Evolutionary conservation across 2,329 filamentous ascomycete genomes (phyloP).

Genomic region (Penicillium sp.): DNA sequence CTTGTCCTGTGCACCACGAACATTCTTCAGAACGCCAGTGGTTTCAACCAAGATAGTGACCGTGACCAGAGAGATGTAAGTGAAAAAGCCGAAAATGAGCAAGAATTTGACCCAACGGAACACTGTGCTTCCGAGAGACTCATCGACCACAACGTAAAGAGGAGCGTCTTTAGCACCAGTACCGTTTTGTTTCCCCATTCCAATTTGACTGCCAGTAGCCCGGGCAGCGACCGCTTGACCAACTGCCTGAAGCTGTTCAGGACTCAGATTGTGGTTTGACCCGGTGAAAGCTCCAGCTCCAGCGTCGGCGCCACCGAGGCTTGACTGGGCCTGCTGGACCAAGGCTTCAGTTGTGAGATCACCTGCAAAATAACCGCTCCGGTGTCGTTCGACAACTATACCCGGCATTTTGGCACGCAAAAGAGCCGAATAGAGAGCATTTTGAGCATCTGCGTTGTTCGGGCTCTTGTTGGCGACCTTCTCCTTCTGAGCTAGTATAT

Average conservation of each 20-base stretch:
- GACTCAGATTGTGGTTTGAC: conserved; percentile 45
- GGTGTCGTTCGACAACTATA: conserved; percentile 86
- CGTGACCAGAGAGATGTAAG: conserved; percentile 74
- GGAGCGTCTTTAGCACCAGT: conserved; percentile 76
- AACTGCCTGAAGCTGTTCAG: conserved; percentile 70
- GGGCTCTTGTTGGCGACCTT: conserved; percentile 92
- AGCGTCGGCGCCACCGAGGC: conserved; percentile 49
- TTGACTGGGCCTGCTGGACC: conserved; percentile 72
- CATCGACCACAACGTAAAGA: conserved; percentile 94
- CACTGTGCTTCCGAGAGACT: conserved; percentile 72
- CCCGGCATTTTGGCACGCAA: conserved; percentile 90
- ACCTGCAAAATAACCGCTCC: conserved; percentile 78
- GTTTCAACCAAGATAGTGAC: conserved; percentile 81
- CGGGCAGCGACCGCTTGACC: conserved; percentile 78
- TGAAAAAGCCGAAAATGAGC: conserved; percentile 71
- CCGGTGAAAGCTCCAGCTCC: conserved; percentile 22
- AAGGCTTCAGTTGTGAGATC: conserved; percentile 74
- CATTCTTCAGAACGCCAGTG: conserved; percentile 74
- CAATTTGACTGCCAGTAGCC: conserved; percentile 64
- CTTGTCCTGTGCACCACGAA: conserved; percentile 67
- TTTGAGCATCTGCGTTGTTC: conserved; percentile 80
- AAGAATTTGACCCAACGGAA: conserved; percentile 93
- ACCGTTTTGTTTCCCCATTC: conserved; percentile 50
- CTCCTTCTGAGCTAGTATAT: conserved; percentile 78
- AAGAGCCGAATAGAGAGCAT: conserved; percentile 88